Base-by-base conservation (phyloP, 202 grass and related monocot genomes). In the Schoenoplectus triqueter region DNA sequence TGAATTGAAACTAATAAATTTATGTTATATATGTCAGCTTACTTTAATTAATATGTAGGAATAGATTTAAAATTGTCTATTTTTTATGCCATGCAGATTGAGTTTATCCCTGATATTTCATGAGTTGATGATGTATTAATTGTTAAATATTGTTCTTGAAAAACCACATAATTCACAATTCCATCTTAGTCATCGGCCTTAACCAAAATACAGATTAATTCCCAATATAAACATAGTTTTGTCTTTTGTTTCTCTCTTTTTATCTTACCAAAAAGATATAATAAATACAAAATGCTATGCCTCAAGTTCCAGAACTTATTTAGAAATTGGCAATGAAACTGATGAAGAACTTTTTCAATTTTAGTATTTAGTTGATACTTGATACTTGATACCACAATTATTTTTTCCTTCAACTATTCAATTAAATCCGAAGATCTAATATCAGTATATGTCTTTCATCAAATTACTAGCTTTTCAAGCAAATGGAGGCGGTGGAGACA, bases 401-500 rank as follows among this genome's bases (percentile, higher is more conserved):
- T 6, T 69, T 15, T 69, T 13, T 45, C 44, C 66, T n/a, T 45
- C 11, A 69, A 45, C 40, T 45, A 6, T 39, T 55, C 50, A 57
- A 57, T 41, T 17, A 7, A 31, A 31, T 5, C 13, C 39, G 15
- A 78, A 62, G 6, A 39, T 41, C 0, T 78, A 59, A 42, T 59
- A 78, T 2, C 41, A 52, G 45, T 52, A 10, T 54, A 64, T 64
- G 48, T 3, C 17, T 69, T 68, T 3, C n/a, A 40, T n/a, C 4
- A 4, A 64, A 13, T 69, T 48, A 2, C 10, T 21, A 83, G 80
- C 47, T 39, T 83, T 47, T 13, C 1, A 6, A 41, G 6, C 20
- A 69, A 42, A 52, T 68, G 63, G 80, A 83, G 22, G 64, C 47
- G 14, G 62, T 52, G 20, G 64, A 65, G 6, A 42, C 80, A 8